Conservation (phyloP, 179 eudicot species). For the Camellia oleifera region DNA sequence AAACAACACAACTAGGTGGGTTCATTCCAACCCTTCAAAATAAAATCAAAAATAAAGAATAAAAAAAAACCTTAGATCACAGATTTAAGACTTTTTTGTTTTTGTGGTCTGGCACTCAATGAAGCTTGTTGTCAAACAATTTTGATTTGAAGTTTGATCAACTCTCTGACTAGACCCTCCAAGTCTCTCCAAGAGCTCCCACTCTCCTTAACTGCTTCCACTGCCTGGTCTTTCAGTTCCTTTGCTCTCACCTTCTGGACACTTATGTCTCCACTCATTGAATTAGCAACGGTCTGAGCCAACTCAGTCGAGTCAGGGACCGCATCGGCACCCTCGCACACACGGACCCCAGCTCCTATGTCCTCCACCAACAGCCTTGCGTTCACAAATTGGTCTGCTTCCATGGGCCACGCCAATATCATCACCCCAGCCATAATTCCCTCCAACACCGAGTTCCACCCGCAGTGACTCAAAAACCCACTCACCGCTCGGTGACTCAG, state of each 20-base stretch:
- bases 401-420: constrained; percentile 77
- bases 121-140: too few relatives aligned
- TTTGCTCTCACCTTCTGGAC: constrained; percentile 35
- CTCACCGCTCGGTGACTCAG: constrained; percentile 49
- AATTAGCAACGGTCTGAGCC: constrained; percentile 32
- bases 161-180: constrained; percentile 36
- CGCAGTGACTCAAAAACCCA: constrained; percentile 63
- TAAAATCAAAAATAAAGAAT: too few relatives aligned
- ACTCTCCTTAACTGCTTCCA: constrained; percentile 37
- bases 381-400: constrained; percentile 57
- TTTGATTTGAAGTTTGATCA: constrained; percentile 8
- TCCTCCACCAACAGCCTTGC: constrained; percentile 56
- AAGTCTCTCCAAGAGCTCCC: constrained; percentile 47
- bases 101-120: too few relatives aligned
- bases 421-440: constrained; percentile 50
- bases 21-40: too few relatives aligned
- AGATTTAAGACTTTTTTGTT: too few relatives aligned
- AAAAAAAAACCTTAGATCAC: too few relatives aligned
- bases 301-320: constrained; percentile 47
- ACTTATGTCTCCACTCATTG: constrained; percentile 22
- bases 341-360: constrained; percentile 32
- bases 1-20: too few relatives aligned
- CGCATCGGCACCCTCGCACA: constrained; percentile 45
- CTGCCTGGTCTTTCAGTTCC: constrained; percentile 37
- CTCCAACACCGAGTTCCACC: constrained; percentile 72